Evolutionary conservation across 1,139 yeast genomes (phyloP), one percentile per base, ranked within the genome.

Genomic region (Schwanniomyces etchellsii): DNA sequence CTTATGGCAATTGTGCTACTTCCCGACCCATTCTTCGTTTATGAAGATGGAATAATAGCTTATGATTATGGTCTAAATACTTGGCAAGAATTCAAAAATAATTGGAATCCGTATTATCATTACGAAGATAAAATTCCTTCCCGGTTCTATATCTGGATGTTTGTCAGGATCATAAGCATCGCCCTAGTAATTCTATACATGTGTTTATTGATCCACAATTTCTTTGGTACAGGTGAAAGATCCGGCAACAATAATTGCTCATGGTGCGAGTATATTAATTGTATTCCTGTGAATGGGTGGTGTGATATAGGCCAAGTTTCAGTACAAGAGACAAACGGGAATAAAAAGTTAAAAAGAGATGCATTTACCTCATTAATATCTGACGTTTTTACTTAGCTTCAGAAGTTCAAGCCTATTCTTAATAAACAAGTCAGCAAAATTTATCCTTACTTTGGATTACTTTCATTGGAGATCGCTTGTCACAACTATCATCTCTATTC

Each of bases 221-320:
- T 79, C 44, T 66, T 66, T 34, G 20, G 14, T 9, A 51, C 53
- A 23, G 66, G 70, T 26, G 63, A 60, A 5, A 60, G 67, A 3
- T 64, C 66, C 5, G 54, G 64, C 29, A 36, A 42, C 3, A 48
- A 44, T 23, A 40, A 40, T 16, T 80, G 89, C 52, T 51, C 59
- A 10, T 81, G 89, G 89, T 81, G 89, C 58, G 78, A 78, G 50
- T 80, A 81, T 47, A 63, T 81, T 42, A 77, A 77, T 42, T 81
- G 89, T 47, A 52, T 81, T 15, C 89, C 89, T 0, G 82, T 81
- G 6, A 67, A 74, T 37, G 79, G 77, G 12, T 81, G 89, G 89
- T 81, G 89, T 51, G 80, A 77, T 30, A 52, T 57, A 27, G 85
- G 85, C 4, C 60, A 69, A 30, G 61, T 77, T 16, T 44, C 57